Evolutionary conservation across 2,329 filamentous ascomycete species (phyloP).

Genomic region (Fusarium sp.): DNA sequence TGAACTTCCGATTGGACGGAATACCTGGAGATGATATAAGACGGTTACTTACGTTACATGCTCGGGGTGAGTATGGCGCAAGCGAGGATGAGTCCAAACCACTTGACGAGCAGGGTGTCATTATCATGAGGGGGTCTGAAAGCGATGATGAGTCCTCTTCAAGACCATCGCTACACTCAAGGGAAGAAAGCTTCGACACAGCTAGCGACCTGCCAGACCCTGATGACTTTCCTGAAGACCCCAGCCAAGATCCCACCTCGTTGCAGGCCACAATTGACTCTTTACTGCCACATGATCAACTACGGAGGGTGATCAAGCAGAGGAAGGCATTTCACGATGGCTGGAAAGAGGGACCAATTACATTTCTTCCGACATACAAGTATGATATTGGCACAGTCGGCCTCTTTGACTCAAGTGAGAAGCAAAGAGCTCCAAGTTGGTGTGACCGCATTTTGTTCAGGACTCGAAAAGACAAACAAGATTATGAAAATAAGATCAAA

Average conservation of each 20-base stretch:
- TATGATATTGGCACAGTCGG: constrained; percentile 95
- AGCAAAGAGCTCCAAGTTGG: constrained; percentile 92
- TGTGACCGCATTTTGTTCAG: constrained; percentile 94
- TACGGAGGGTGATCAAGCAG: constrained; percentile 76
- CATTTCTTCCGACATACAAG: constrained; percentile 95
- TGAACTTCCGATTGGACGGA: constrained; percentile 92
- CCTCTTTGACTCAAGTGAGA: constrained; percentile 94
- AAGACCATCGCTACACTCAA: constrained; percentile 49
- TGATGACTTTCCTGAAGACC: constrained; percentile 74
- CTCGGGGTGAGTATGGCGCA: constrained; percentile 78
- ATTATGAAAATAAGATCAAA: constrained; percentile 70
- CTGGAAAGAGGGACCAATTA: constrained; percentile 89
- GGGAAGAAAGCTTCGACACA: constrained; percentile 55
- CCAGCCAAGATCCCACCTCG: constrained; percentile 82
- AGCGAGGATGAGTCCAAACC: constrained; percentile 53
- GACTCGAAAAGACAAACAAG: constrained; percentile 75
- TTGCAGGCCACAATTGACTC: constrained; percentile 90
- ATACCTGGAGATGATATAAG: constrained; percentile 92
- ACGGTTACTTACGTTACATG: constrained; percentile 83
- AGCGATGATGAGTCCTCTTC: constrained; percentile 59
- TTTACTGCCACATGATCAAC: constrained; percentile 88
- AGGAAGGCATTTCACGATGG: constrained; percentile 90
- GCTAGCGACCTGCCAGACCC: constrained; percentile 65
- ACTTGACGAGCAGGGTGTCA: constrained; percentile 61
- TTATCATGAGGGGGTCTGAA: constrained; percentile 59